Evolutionary conservation across 768 basidiomycete species (phyloP).

Genomic region (Guyanaporus albipodus): DNA sequence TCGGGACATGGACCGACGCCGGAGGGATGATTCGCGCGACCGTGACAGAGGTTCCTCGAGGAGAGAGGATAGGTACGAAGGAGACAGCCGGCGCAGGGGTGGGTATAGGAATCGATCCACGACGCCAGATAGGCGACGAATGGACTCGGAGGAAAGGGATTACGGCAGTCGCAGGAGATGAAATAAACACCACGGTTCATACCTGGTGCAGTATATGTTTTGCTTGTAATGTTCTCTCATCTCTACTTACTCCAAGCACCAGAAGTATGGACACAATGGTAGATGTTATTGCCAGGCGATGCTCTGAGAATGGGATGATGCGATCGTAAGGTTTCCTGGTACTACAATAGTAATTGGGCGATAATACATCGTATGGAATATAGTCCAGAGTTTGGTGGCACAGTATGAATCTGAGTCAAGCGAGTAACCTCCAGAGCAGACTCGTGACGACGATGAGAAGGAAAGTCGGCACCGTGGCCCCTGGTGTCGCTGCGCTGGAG

Average conservation of each 20-base stretch:
- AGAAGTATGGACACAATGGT: no score
- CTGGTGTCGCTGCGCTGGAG: conserved; percentile 34
- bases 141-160: conserved; percentile 23
- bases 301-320: no score
- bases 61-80: conserved; percentile 22
- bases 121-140: conserved; percentile 23
- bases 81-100: conserved; percentile 22
- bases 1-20: conserved; percentile 25
- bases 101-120: conserved; percentile 20
- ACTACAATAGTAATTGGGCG: no score
- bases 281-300: no score
- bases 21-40: conserved; percentile 25
- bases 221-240: conserved; percentile 1
- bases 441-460: conserved; percentile 21
- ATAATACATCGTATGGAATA: conserved; percentile 8
- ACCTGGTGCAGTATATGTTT: no score
- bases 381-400: background rate
- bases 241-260: background rate
- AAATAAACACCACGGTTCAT: no score
- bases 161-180: conserved; percentile 21
- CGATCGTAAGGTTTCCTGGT: no score
- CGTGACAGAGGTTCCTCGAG: conserved; percentile 15
- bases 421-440: conserved; percentile 25
- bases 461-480: conserved; percentile 24
- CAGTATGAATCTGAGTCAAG: background rate